Conservation (phyloP, 208 protist species). For the Trypanosoma theileri region DNA sequence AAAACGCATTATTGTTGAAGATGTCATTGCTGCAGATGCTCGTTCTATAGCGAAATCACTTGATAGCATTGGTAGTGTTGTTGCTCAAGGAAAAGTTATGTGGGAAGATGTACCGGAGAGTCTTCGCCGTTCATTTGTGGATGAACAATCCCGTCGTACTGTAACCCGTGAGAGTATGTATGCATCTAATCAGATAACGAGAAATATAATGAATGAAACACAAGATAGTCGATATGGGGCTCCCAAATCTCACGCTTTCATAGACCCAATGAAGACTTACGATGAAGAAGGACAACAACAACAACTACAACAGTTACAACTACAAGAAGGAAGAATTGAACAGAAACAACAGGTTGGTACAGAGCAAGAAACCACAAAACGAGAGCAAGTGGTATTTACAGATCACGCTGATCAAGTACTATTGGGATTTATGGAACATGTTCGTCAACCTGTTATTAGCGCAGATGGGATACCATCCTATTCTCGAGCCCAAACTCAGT, state of each 20-base stretch:
- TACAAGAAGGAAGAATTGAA: background rate
- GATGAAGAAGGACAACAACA: background rate
- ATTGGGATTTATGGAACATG: constrained; percentile 18
- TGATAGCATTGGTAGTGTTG: constrained; percentile 42
- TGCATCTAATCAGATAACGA: background rate
- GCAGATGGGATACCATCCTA: background rate
- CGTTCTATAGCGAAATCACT: background rate
- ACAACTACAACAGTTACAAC: background rate
- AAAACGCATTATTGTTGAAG: constrained; percentile 57
- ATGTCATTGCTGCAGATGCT: constrained; percentile 56
- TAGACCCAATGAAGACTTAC: background rate
- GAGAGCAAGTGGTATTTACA: constrained; percentile 15
- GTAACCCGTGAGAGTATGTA: background rate
- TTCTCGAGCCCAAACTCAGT: background rate
- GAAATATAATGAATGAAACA: background rate
- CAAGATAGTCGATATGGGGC: background rate
- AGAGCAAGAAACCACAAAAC: background rate
- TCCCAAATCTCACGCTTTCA: background rate
- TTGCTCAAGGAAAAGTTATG: constrained; percentile 51
- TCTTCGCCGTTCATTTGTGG: constrained; percentile 38
- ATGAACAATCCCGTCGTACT: constrained; percentile 13
- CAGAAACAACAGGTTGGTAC: background rate
- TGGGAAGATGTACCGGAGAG: constrained; percentile 51
- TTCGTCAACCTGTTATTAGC: constrained; percentile 4
- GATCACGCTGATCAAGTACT: constrained; percentile 17